These are phyloP conservation scores for Phytophthora pseudosyringae DNA, from an alignment of 352 stramenopile species.

Conservation along the genomic window DNA sequence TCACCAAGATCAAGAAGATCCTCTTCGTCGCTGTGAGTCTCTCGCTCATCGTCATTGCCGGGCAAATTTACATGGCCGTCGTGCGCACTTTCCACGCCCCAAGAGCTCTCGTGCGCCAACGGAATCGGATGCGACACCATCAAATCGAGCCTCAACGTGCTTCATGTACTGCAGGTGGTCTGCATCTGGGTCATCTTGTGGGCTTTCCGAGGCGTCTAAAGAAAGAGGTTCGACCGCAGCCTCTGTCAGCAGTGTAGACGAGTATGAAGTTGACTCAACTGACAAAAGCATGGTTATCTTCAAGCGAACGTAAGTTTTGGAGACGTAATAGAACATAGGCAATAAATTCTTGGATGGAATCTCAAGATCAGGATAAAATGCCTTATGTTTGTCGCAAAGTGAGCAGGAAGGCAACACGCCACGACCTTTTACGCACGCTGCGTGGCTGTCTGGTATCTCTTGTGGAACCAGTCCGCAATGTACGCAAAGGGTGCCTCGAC, in stretches of 20 bases:
- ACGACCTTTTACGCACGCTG: conserved; percentile 47
- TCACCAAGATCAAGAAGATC: conserved; percentile 54
- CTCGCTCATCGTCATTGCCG: conserved; percentile 40
- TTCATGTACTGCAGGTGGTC: conserved; percentile 44
- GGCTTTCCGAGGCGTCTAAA: conserved; percentile 39
- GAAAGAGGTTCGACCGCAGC: conserved; percentile 18
- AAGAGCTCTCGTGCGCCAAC: conserved; percentile 64
- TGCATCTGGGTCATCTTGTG: conserved; percentile 43
- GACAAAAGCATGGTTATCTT: background rate
- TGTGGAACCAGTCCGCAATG: conserved; percentile 87
- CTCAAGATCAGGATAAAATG: background rate
- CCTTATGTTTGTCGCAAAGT: background rate
- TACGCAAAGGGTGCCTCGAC: conserved; percentile 80
- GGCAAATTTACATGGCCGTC: conserved; percentile 45
- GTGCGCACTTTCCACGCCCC: conserved; percentile 18
- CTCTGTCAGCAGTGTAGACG: conserved; percentile 14
- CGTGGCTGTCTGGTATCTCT: conserved; percentile 80
- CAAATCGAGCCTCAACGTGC: conserved; percentile 30
- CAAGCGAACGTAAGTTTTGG: conserved; percentile 8
- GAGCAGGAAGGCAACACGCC: background rate
- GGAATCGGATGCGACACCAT: conserved; percentile 51
- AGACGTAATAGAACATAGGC: conserved; percentile 5
- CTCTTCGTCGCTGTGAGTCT: conserved; percentile 52
- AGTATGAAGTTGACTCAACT: background rate
- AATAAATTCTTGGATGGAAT: conserved; percentile 3